These are phyloP conservation scores for Globisporangium ultimum DNA, from an alignment of 352 stramenopile species.

Conservation along the genomic window DNA sequence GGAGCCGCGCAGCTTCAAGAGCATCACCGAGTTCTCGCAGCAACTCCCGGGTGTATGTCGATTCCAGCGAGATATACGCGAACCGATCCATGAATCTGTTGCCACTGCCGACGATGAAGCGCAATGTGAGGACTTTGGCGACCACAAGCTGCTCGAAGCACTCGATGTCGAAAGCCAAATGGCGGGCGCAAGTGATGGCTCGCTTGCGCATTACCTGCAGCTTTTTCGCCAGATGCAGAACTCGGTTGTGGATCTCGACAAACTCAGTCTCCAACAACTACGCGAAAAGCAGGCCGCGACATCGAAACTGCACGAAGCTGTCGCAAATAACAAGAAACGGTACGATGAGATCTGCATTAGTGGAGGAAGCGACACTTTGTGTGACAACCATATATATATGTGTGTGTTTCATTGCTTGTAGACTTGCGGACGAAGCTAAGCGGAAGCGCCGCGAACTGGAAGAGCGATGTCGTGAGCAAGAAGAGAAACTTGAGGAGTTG, in stretches of 20 bases:
- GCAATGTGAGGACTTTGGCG: conserved; percentile 1
- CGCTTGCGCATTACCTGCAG: conserved; percentile 21
- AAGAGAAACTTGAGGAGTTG: conserved; percentile 16
- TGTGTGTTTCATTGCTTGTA: background rate
- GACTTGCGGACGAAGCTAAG: conserved; percentile 8
- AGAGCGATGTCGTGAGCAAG: conserved; percentile 12
- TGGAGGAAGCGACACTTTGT: too few relatives aligned
- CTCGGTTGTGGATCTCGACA: conserved; percentile 29
- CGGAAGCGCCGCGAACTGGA: conserved; percentile 15
- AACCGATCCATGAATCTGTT: background rate
- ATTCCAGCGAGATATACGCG: conserved; percentile 8
- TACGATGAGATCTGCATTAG: background rate
- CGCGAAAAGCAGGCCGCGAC: conserved; percentile 28
- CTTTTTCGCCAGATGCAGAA: conserved; percentile 40
- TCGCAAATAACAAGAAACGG: conserved; percentile 27
- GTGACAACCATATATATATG: too few relatives aligned
- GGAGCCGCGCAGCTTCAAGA: conserved; percentile 38
- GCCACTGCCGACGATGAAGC: background rate
- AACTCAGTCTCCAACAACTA: conserved; percentile 25
- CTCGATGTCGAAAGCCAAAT: background rate
- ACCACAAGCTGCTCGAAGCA: background rate
- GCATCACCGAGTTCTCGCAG: conserved; percentile 40
- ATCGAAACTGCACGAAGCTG: conserved; percentile 26
- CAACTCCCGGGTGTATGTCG: conserved; percentile 31
- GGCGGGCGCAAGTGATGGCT: background rate